Conservation (phyloP, 768 basidiomycete species). For the Mycena alexandri region DNA sequence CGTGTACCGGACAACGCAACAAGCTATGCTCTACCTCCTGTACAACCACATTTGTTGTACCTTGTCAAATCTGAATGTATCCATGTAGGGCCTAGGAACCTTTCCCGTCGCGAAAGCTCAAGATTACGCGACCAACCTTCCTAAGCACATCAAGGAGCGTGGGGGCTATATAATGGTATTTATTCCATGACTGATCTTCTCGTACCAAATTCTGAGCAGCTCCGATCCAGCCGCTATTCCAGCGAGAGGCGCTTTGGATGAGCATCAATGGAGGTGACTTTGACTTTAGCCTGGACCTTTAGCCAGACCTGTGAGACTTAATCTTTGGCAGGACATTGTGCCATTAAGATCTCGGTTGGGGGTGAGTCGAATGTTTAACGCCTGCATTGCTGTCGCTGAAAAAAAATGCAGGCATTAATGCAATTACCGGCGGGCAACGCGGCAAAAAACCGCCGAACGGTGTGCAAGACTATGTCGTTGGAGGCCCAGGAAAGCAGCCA, state of each 20-base stretch:
- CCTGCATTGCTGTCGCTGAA: background rate
- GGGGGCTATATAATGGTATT: slow-evolving; percentile 17
- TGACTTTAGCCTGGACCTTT: background rate
- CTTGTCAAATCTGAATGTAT: background rate
- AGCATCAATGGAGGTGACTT: slow-evolving; percentile 1
- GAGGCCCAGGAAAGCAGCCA: slow-evolving; percentile 3
- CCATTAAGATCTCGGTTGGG: slow-evolving; percentile 4
- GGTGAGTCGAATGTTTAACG: background rate
- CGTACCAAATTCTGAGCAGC: background rate
- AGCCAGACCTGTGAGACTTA: no score
- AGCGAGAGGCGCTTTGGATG: slow-evolving; percentile 14
- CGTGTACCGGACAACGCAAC: slow-evolving; percentile 13
- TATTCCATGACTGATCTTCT: background rate
- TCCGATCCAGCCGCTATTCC: background rate
- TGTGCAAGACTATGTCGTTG: slow-evolving; percentile 15
- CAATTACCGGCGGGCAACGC: slow-evolving; percentile 6
- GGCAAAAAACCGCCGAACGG: slow-evolving; percentile 2
- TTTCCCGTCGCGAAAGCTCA: slow-evolving; percentile 6
- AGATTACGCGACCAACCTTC: slow-evolving; percentile 2
- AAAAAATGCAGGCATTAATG: background rate
- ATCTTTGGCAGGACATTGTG: background rate
- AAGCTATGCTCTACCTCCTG: slow-evolving; percentile 6
- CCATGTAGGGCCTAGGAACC: background rate
- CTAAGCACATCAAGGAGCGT: slow-evolving; percentile 10
- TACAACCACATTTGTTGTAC: background rate